Base-by-base conservation (phyloP, 768 basidiomycete species). In the Hygrocybe coccinea region DNA sequence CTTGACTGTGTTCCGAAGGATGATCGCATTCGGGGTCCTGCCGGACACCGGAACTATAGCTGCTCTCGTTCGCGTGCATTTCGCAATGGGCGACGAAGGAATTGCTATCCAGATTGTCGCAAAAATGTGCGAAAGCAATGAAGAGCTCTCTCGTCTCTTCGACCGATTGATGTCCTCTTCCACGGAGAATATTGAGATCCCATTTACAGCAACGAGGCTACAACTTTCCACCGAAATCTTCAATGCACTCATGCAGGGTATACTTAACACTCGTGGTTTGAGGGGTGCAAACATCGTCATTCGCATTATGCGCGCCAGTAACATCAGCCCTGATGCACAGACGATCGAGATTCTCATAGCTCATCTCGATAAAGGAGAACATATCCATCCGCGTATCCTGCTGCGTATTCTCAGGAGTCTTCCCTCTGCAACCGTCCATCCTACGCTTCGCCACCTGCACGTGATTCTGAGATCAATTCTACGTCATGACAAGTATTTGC, bases 41-140 rank as follows among this genome's bases (percentile, higher is more conserved):
- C 76, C 81, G 10, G 81, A 85, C 48, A 59, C 74, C 21, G 71
- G 71, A 21, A 70, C 77, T 5, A 67, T 80, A 12, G 75, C 79
- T 24, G 79, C 86, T 2, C 72, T 89, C 25, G 71, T 87, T 35
- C 77, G 79, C 54, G 76, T 79, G n/a, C 79, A 82, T 61, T 81
- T 76, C 61, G 64, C 75, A 37, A 71, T 67, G 10, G 77, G 77
- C 34, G 71, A 75, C 46, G 74, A 74, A 17, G 73, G 75, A 52
- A 64, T 74, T 36, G 88, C 87, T 5, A 68, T 85, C 44, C 67
- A 71, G 25, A 65, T 88, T 55, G 71, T 84, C 50, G 72, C 77
- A 25, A 66, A 69, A 15, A 72, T 81, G 65, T 81, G 84, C 62
- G 55, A 67, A 43, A 58, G 67, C 29, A 50, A 63, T 43, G 59